Percentiles rank a stretch among this genome's conserved stretches.
phyloP scores from a whole-genome alignment of 202 grass and related monocot species.

The Bolboschoenoplectus hybrid region DNA sequence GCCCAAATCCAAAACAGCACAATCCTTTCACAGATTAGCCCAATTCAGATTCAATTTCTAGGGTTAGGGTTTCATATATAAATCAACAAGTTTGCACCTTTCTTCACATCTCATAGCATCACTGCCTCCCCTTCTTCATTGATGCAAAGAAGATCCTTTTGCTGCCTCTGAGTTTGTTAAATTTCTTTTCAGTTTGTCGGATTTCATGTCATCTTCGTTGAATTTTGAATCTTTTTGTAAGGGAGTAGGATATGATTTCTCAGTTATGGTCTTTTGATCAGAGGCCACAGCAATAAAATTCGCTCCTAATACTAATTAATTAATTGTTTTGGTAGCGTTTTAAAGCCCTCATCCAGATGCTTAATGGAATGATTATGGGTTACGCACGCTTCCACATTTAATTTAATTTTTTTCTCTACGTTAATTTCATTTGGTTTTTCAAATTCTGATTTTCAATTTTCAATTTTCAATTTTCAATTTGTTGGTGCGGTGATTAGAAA shows the following conservation, averaged over 20 bases:
- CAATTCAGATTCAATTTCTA: slow-evolving; percentile 13
- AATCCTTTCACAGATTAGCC: background rate
- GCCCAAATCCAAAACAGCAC: background rate
- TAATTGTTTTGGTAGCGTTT: slow-evolving; percentile 27
- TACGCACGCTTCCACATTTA: slow-evolving; percentile 34
- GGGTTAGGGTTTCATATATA: slow-evolving; percentile 11
- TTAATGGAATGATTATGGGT: slow-evolving; percentile 34
- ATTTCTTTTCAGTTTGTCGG: background rate
- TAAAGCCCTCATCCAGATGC: slow-evolving; percentile 23
- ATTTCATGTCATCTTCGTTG: background rate
- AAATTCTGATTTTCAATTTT: background rate
- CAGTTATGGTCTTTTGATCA: background rate
- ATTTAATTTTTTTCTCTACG: background rate
- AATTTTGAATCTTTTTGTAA: background rate
- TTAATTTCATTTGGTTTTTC: background rate
- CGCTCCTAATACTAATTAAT: slow-evolving; percentile 11
- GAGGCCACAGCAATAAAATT: background rate
- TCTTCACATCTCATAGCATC: background rate
- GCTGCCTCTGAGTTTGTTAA: background rate
- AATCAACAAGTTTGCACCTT: background rate
- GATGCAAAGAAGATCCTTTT: background rate
- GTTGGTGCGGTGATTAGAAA: slow-evolving; percentile 44
- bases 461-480: background rate
- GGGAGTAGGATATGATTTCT: background rate
- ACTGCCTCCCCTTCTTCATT: background rate